Evolutionary conservation across 129 eudicot genomes (phyloP).

Genomic region (Centrapalus pauciflorus): DNA sequence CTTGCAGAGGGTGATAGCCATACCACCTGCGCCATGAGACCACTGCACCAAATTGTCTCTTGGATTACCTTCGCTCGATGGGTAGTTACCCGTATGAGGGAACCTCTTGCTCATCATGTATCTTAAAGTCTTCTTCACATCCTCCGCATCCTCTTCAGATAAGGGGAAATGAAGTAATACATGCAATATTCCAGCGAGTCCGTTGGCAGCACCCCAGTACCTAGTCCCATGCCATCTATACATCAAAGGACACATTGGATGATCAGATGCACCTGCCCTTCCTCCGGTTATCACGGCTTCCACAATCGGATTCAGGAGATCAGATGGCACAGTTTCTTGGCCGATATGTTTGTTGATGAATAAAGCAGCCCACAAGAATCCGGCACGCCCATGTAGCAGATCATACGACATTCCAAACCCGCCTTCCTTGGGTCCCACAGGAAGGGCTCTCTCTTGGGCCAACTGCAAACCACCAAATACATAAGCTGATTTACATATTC

Average conservation of each 20-base stretch:
- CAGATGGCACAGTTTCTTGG: conserved; percentile 36
- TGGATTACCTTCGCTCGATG: conserved; percentile 77
- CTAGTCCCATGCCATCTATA: conserved; percentile 94
- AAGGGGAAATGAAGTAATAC: conserved; percentile 74
- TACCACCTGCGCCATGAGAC: conserved; percentile 89
- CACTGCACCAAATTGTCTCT: conserved; percentile 84
- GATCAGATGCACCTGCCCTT: conserved; percentile 67
- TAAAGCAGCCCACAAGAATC: conserved; percentile 87
- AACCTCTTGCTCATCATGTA: conserved; percentile 90
- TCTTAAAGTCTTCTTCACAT: conserved; percentile 65
- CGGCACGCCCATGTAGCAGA: conserved; percentile 85
- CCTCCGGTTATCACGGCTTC: conserved; percentile 86
- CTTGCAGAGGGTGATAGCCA: conserved; percentile 81
- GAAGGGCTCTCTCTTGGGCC: conserved; percentile 85
- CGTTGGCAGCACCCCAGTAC: conserved; percentile 93
- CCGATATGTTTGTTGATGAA: conserved; percentile 68
- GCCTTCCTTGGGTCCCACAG: conserved; percentile 89
- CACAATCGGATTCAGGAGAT: conserved; percentile 56
- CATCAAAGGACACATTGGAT: conserved; percentile 62
- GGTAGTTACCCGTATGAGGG: conserved; percentile 85
- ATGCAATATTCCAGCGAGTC: conserved; percentile 87
- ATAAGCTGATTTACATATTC: background rate
- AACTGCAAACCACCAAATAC: conserved; percentile 34
- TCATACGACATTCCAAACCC: conserved; percentile 97
- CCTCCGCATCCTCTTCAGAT: conserved; percentile 51